Evolutionary conservation across 2,329 filamentous ascomycete genomes (phyloP).

Genomic region (Onygenales sp.): DNA sequence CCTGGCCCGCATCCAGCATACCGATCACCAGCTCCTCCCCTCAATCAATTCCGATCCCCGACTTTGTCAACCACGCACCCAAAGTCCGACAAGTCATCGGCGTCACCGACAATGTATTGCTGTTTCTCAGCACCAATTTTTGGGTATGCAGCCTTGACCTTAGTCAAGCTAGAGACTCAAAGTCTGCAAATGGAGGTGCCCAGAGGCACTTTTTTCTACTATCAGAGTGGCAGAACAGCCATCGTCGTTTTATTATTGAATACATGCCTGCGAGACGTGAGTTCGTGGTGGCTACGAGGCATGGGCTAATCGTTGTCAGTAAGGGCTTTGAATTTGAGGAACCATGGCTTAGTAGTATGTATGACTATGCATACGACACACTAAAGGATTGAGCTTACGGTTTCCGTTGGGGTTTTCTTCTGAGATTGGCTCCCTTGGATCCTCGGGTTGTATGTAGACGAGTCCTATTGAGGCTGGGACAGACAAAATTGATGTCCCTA

Average conservation of each 20-base stretch:
- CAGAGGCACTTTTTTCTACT: constrained; percentile 13
- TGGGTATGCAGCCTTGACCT: constrained; percentile 21
- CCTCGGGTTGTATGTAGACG: no score
- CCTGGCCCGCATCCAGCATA: constrained; percentile 1
- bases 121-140: constrained; percentile 17
- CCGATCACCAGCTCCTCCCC: constrained; percentile 3
- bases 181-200: background rate
- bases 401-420: no score
- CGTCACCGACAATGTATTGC: constrained; percentile 7
- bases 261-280: constrained; percentile 6
- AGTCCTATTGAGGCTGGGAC: no score
- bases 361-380: background rate
- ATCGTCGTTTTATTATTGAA: constrained; percentile 8
- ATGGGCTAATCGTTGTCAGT: constrained; percentile 10
- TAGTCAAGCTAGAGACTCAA: background rate
- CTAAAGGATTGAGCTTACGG: no score
- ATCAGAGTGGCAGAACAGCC: constrained; percentile 10
- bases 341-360: constrained; percentile 4
- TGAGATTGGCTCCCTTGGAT: no score
- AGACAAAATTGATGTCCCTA: no score
- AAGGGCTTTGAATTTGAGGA: constrained; percentile 10
- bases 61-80: background rate
- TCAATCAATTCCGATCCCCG: constrained; percentile 2
- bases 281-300: constrained; percentile 10
- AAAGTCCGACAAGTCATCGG: constrained; percentile 10